Evolutionary conservation across 805 yeast genomes (phyloP), one percentile per base, ranked within the genome.

Genomic region (Ogataea methylovora): DNA sequence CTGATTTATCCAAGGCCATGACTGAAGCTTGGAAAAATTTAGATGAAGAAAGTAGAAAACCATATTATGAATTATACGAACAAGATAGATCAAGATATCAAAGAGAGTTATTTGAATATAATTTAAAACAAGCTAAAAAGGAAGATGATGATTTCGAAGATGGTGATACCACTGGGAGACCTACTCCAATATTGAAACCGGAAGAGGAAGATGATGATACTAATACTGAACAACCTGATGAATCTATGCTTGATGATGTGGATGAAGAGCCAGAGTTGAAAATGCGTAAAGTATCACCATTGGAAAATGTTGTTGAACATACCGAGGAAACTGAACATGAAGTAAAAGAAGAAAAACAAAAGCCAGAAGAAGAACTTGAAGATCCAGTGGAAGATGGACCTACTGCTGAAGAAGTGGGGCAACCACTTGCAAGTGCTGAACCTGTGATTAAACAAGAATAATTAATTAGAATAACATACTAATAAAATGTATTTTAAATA

Each of bases 21-120:
- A 76, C 94, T 2, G 95, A 84, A 42, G 79, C 81, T 4, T 88
- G 97, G 97, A 84, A 84, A 49, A 66, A 63, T 34, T 65, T 88
- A 45, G 73, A 67, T 37, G 81, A 77, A 25, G 82, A 76, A 20
- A 84, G 71, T 8, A 72, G 84, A 37, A 75, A 73, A 43, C 87
- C 88, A 3, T 88, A 74, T 54, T 76, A 76, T 48, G 78, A 81
- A 37, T 58, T 82, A 34, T 86, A 80, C 52, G 88, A 79, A 49
- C 83, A 80, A 33, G 96, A 85, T 45, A 76, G 80, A 48, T 71
- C 71, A 37, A 71, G 94, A 52, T 87, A 85, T 52, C 73, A 74
- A 34, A 69, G 65, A 33, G 94, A 86, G 49, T 76, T 85, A 79
- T 72, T 63, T 34, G 73, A 51, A 33, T 60, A 56, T 39, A 52